Conservation (phyloP, 257 asterid species). For the Nicotiana obtusifolia region DNA sequence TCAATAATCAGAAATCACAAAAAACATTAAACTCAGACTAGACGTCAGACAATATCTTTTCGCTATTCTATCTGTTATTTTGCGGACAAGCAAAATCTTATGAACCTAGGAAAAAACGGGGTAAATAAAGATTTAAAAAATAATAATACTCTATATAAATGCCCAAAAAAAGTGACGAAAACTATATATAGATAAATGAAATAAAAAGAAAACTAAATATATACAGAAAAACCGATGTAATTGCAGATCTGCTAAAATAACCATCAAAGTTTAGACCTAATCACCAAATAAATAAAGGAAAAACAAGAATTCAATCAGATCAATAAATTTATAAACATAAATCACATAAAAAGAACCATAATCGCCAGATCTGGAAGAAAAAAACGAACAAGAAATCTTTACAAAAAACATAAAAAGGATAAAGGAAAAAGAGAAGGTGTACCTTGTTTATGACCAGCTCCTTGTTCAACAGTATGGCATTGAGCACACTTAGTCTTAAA, state of each 20-base stretch:
- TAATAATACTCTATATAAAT: no score
- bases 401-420: no score
- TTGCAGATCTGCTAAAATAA: not conserved
- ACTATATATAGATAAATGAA: no score
- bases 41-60: not conserved
- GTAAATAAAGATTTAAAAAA: no score
- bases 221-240: not conserved
- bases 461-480: constrained; percentile 81
- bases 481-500: constrained; percentile 82
- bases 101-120: no score
- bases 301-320: no score
- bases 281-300: not conserved
- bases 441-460: constrained; percentile 96
- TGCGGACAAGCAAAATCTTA: not conserved
- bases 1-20: not conserved
- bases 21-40: not conserved
- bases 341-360: not conserved
- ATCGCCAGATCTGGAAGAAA: not conserved
- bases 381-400: no score
- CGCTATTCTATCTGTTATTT: not conserved
- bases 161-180: no score
- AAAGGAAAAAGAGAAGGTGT: not conserved
- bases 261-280: no score
- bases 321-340: no score
- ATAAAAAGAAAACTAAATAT: not conserved